Percentiles rank a stretch among this genome's conserved stretches.
These are phyloP conservation scores for Hibiscus tridactylites DNA, from an alignment of 345 rosid genomes.

Conservation along the genomic window DNA sequence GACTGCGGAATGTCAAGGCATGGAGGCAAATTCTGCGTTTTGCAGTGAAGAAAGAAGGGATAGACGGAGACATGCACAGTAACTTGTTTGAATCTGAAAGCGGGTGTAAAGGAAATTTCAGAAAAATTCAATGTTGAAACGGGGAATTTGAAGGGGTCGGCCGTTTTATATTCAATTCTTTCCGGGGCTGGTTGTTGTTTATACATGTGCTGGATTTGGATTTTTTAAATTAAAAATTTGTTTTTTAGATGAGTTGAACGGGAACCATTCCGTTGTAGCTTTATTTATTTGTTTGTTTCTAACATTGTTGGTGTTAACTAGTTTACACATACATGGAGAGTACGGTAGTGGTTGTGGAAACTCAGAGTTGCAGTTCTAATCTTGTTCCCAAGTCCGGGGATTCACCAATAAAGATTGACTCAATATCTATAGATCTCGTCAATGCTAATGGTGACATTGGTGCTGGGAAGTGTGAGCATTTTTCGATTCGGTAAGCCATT, in stretches of 20 bases:
- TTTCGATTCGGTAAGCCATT: slow-evolving; percentile 58
- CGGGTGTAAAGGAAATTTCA: neutral
- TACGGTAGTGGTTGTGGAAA: slow-evolving; percentile 20
- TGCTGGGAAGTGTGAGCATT: slow-evolving; percentile 43
- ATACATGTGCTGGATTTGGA: neutral
- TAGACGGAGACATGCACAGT: neutral
- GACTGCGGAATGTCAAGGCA: neutral
- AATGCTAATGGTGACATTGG: slow-evolving; percentile 25
- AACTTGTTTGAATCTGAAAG: neutral
- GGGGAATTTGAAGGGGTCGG: neutral
- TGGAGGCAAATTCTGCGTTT: neutral
- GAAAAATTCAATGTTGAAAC: neutral
- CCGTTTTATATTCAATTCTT: neutral
- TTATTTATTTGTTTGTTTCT: neutral
- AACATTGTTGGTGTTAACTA: slow-evolving; percentile 6
- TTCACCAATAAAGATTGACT: slow-evolving; percentile 44
- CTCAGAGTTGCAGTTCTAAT: slow-evolving; percentile 20
- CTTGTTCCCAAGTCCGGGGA: slow-evolving; percentile 29
- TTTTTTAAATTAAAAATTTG: neutral
- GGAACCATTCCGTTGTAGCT: neutral
- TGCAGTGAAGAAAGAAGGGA: neutral
- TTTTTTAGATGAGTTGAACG: neutral
- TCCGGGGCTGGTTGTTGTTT: neutral
- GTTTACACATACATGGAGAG: slow-evolving; percentile 24
- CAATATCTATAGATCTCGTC: slow-evolving; percentile 51